Evolutionary conservation across 176 grass and related monocot genomes (phyloP).

Genomic region (Paspalum notatum): DNA sequence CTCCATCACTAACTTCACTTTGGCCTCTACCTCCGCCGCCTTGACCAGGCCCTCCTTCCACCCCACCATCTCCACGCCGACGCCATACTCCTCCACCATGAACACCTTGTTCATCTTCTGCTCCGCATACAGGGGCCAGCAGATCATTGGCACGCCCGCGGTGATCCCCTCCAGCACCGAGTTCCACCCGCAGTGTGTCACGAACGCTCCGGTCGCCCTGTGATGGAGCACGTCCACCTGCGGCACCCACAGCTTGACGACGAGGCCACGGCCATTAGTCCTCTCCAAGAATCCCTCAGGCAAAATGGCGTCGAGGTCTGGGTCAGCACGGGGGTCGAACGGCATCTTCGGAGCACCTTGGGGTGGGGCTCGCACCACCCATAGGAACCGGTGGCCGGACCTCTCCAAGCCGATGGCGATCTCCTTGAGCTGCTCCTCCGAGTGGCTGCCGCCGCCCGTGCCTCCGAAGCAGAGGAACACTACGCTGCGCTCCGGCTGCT

Average conservation of each 20-base stretch:
- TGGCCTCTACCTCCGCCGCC: conserved; percentile 30
- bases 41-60: conserved; percentile 1
- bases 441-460: background rate
- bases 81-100: conserved; percentile 42
- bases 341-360: background rate
- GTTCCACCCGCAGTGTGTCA: conserved; percentile 70
- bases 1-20: conserved; percentile 30
- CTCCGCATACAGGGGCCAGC: conserved; percentile 45
- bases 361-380: conserved; percentile 44
- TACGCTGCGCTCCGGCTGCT: conserved; percentile 50
- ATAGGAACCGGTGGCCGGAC: conserved; percentile 51
- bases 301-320: background rate
- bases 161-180: conserved; percentile 45
- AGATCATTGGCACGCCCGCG: conserved; percentile 36
- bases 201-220: conserved; percentile 36
- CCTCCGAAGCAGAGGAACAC: conserved; percentile 70
- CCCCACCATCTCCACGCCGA: conserved; percentile 29
- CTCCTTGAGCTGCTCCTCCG: conserved; percentile 28
- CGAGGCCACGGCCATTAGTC: conserved; percentile 20
- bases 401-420: conserved; percentile 51
- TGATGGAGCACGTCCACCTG: conserved; percentile 49
- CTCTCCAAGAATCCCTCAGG: conserved; percentile 46
- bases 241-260: conserved; percentile 53
- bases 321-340: background rate
- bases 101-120: conserved; percentile 67